Base-by-base conservation (phyloP, 495 filamentous ascomycete species). In the Annulohypoxylon moriforme region DNA sequence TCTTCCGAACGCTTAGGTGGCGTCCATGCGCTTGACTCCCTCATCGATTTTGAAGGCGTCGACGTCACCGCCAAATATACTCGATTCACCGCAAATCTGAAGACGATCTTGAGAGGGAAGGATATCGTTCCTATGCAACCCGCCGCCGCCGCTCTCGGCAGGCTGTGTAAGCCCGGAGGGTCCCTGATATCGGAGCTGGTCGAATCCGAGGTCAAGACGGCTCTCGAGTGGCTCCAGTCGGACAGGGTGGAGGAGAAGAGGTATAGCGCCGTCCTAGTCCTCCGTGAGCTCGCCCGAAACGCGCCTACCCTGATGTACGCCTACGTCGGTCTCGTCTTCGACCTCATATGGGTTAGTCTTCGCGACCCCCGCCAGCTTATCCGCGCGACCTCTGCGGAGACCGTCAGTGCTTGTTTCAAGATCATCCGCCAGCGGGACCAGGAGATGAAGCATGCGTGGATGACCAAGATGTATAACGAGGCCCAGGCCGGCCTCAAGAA, bases 41-140 rank as follows among this genome's bases (percentile, higher is more conserved):
- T 99, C 25, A 96, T 98, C 78, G 93, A 96, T 77, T 97, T 99
- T 74, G 94, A 96, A 71, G 94, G 94, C 66, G 94, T 98, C 40
- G 96, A 98, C 81, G 90, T 91, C 6, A 94, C 93, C 16, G 89
- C 95, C 72, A 98, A 98, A 78, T 98, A 95, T 34, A 94, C 94
- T 11, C 88, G 94, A 31, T 98, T 98, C 78, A 91, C 92, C 42
- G 92, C 93, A 68, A 94, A 93, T 73, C 88, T 99, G n/a, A 90
- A 93, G 61, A 90, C 86, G 47, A 93, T 96, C 27, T 84, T 98
- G 72, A 88, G 94, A 73, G 94, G 95, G 53, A 96, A 93, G 74
- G 95, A 98, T 67, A 92, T 90, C 64, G 87, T 86, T 31, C 93
- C 95, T 13, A 93, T 99, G 89, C 86, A 96, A 27, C 88, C 90